Evolutionary conservation across 768 basidiomycete genomes (phyloP).

Genomic region (Cyclocybe cylindracea): DNA sequence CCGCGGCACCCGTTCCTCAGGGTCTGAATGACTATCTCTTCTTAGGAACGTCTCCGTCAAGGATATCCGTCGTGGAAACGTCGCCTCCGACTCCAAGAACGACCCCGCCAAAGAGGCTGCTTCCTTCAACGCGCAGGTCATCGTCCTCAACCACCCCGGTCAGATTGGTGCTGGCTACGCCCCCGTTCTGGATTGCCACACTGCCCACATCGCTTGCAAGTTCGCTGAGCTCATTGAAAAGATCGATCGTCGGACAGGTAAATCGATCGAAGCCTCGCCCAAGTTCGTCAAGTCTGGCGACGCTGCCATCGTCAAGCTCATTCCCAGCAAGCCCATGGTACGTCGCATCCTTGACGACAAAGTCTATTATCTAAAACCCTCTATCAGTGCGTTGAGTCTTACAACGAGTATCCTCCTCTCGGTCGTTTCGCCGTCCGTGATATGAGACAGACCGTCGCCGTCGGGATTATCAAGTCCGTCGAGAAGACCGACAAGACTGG

Average conservation of each 20-base stretch:
- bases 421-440: constrained; percentile 99
- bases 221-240: constrained; percentile 98
- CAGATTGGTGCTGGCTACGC: constrained; percentile 99
- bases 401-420: constrained; percentile 97
- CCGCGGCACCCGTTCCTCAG: background rate
- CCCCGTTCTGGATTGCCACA: constrained; percentile 99
- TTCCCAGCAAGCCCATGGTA: constrained; percentile 93
- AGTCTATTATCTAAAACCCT: background rate
- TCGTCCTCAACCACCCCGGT: constrained; percentile 99
- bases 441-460: constrained; percentile 99
- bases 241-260: constrained; percentile 98
- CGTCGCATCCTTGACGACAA: constrained; percentile 13
- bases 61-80: constrained; percentile 99
- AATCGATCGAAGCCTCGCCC: constrained; percentile 82
- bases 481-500: constrained; percentile 90
- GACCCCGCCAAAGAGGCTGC: constrained; percentile 99
- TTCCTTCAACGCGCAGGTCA: constrained; percentile 99
- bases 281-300: constrained; percentile 99
- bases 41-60: constrained; percentile 98
- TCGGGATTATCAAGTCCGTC: constrained; percentile 98
- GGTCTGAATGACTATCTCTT: constrained; percentile 6
- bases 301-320: constrained; percentile 97
- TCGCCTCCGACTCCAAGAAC: constrained; percentile 99
- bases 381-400: constrained; percentile 57
- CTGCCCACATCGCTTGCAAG: constrained; percentile 99